phyloP scores from a whole-genome alignment of 2,329 filamentous ascomycete species.

The Fusarium chuoi region DNA sequence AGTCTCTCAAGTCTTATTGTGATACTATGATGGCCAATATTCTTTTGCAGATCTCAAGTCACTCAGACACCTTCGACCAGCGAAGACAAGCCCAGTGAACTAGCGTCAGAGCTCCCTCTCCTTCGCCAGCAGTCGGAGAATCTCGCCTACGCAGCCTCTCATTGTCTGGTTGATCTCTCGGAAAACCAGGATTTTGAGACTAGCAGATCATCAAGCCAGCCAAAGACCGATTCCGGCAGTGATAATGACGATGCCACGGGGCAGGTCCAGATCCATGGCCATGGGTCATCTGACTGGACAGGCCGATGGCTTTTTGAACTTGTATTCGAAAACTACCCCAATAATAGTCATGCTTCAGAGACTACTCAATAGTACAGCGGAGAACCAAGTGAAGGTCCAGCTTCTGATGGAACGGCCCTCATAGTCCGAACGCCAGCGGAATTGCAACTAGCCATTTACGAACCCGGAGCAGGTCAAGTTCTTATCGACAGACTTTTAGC shows the following conservation, averaged over 20 bases:
- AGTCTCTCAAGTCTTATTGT: rapidly evolving
- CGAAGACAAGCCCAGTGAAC: neutral
- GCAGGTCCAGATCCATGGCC: neutral
- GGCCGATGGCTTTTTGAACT: neutral
- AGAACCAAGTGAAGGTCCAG: rapidly evolving
- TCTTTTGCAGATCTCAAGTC: neutral
- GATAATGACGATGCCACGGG: neutral
- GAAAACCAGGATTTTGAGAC: rapidly evolving
- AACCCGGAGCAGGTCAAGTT: neutral
- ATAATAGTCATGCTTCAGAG: rapidly evolving
- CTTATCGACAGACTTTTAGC: neutral
- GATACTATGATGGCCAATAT: rapidly evolving
- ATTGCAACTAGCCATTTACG: neutral
- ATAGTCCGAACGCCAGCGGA: neutral
- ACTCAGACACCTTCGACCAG: rapidly evolving
- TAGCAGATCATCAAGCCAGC: rapidly evolving
- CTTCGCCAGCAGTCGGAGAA: neutral
- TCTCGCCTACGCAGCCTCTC: neutral
- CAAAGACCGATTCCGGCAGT: neutral
- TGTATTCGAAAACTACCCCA: neutral
- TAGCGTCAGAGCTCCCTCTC: neutral
- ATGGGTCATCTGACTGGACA: neutral
- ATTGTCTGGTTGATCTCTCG: neutral
- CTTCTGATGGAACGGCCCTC: rapidly evolving
- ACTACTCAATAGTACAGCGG: rapidly evolving